phyloP scores from a whole-genome alignment of 202 grass and related monocot species.

The Eragrostis tef region DNA sequence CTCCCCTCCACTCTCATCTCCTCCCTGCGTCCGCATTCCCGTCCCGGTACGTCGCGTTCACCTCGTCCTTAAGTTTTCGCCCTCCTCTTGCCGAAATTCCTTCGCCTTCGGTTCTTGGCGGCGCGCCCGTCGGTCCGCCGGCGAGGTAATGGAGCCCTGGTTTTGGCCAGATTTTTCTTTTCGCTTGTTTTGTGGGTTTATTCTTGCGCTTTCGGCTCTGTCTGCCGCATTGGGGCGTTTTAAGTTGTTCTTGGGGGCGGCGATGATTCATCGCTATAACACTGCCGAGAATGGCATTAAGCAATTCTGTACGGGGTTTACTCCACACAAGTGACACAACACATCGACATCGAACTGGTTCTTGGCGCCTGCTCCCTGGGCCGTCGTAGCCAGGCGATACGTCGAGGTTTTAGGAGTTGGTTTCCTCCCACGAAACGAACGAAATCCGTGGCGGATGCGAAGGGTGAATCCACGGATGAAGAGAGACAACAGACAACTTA shows the following conservation, averaged over 20 bases:
- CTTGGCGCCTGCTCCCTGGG: neutral
- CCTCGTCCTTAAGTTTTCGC: neutral
- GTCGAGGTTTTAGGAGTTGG: neutral
- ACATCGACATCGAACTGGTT: neutral
- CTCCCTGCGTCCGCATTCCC: neutral
- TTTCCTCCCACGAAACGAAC: neutral
- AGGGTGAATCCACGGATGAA: neutral
- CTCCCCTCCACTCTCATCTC: neutral
- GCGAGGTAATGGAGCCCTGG: too few species aligned
- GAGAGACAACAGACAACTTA: neutral
- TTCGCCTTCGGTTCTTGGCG: neutral
- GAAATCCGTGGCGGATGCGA: neutral
- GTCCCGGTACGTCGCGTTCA: constrained; percentile 19
- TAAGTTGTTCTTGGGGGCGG: neutral
- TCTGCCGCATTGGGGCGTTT: neutral
- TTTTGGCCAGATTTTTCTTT: neutral
- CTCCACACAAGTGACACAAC: neutral
- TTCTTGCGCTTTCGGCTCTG: neutral
- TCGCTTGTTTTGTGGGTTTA: neutral
- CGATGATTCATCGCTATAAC: too few species aligned
- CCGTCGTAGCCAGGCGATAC: too few species aligned
- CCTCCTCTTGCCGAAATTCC: neutral
- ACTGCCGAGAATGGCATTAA: neutral
- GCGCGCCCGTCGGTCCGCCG: too few species aligned
- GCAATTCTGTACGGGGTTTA: neutral